Base-by-base conservation (phyloP, 352 stramenopile species). In the Albugo candida region DNA sequence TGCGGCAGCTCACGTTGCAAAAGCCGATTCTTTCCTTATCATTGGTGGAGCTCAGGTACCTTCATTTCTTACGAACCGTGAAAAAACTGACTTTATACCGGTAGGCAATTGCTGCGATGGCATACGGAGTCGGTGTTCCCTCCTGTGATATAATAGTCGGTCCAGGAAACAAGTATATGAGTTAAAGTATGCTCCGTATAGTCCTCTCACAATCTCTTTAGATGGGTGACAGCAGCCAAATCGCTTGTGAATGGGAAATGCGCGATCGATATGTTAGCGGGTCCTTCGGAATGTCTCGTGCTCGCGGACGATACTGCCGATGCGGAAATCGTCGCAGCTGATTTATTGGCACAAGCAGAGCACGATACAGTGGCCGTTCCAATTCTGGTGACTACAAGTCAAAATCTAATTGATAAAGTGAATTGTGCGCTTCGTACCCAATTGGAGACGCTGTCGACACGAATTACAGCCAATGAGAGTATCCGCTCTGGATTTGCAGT, bases 191-290 rank as follows among this genome's bases (percentile, higher is more conserved):
- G 11, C 13, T 21, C 36, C 13, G 57, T 21, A 31, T 31, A 31
- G n/a, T 10, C 24, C 35, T 38, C 5, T 51, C 38, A 41, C 5
- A 18, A 2, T 24, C n/a, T 36, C n/a, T 44, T 41, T 47, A 66
- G 59, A 55, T 99, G 93, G 93, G 95, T 99, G n/a, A 98, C 94
- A 11, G 94, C 94, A 1, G 95, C 95, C 48, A 99, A 99, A 65
- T 95, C 78, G 31, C 79, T 98, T 13, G 92, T 99, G 36, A 95
- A 83, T 59, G 93, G 87, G 58, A 89, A 95, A 54, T 98, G 93
- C 61, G 93, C 86, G 14, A 99, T 99, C 63, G 95, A 99, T 70
- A 99, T 99, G 95, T 66, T 99, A 24, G 95, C 95, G 0, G 95
- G 95, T 13, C 95, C 95, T 10, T 97, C 84, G 17, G 95, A 99